Evolutionary conservation across 108 stramenopile genomes (phyloP), one percentile per base, ranked within the genome.

Genomic region (Nitzschia sp.): DNA sequence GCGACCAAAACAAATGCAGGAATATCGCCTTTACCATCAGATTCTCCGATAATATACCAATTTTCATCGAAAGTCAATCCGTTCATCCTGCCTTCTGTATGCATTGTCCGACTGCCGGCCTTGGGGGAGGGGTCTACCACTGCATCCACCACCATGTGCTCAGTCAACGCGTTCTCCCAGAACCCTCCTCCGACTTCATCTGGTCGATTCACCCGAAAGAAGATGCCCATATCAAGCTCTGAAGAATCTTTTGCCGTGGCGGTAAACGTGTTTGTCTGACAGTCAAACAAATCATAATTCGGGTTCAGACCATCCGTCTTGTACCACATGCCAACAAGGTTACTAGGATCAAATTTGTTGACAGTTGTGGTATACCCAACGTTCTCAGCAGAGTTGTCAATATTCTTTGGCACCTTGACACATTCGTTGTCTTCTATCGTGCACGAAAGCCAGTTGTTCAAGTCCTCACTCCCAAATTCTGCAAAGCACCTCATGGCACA

Each of bases 231-330:
- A 26, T 89, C 83, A 13, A 96, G 45, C 59, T 85, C 82, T 15
- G 56, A 56, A 52, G 71, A 71, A 38, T 72, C 73, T 16, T 81
- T 72, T 32, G 72, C 61, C 3, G 80, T 48, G 55, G 80, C 69
- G 32, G 60, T 34, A 75, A 97, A 97, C 15, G 86, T 88, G 67
- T 97, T 97, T 28, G 83, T 68, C 62, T 97, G 97, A 72, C 97
- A 97, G 64, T 95, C 93, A 73, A 96, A 97, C 66, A 93, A 79
- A 79, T 96, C 96, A 72, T 97, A 96, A 55, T 95, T 93, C 53
- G 92, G 90, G 79, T 96, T 92, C 58, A 93, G 75, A 23, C 97
- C 96, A 70, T 94, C 79, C 2, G 91, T 92, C 77, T 98, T 98
- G 73, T 91, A 97, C 97, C 97, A 98, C 28, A 71, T 88, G 16